phyloP scores from a whole-genome alignment of 2,329 filamentous ascomycete genomes.

The Colletotrichum sp. region DNA sequence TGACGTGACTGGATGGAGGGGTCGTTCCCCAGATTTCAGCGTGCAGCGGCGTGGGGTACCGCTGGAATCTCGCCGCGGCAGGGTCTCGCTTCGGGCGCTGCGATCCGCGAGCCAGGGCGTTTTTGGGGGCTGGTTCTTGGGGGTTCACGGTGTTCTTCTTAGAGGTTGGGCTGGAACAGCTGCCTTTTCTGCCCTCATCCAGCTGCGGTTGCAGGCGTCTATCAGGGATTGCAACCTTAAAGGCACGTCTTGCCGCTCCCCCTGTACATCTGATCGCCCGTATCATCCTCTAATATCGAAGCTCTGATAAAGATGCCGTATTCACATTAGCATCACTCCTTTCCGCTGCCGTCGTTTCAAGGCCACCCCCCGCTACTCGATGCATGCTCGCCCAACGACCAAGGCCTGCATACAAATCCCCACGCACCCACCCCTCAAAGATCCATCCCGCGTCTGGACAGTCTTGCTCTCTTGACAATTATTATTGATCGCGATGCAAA shows the following conservation, averaged over 20 bases:
- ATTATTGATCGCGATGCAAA: background rate
- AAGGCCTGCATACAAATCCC: background rate
- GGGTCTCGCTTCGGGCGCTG: constrained; percentile 2
- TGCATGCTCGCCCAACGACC: background rate
- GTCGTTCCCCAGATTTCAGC: constrained; percentile 12
- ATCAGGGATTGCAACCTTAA: constrained; percentile 17
- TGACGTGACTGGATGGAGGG: constrained; percentile 21
- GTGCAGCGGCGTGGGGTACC: constrained; percentile 9
- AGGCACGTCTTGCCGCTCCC: constrained; percentile 5
- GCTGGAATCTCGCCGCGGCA: constrained; percentile 1
- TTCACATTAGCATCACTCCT: background rate
- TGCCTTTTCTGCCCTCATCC: background rate
- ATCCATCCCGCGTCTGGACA: background rate
- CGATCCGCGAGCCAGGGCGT: background rate
- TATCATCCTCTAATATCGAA: constrained; percentile 5
- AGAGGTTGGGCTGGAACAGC: background rate
- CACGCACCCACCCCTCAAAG: background rate
- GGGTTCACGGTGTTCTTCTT: background rate
- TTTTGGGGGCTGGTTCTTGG: background rate
- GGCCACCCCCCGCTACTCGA: background rate
- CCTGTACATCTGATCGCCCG: background rate
- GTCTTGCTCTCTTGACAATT: background rate
- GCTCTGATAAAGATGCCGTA: constrained; percentile 7
- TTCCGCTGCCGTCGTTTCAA: background rate
- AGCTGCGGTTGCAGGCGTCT: background rate